Evolutionary conservation across 2,329 filamentous ascomycete genomes (phyloP).

Genomic region (Pseudopyricularia cyperi): DNA sequence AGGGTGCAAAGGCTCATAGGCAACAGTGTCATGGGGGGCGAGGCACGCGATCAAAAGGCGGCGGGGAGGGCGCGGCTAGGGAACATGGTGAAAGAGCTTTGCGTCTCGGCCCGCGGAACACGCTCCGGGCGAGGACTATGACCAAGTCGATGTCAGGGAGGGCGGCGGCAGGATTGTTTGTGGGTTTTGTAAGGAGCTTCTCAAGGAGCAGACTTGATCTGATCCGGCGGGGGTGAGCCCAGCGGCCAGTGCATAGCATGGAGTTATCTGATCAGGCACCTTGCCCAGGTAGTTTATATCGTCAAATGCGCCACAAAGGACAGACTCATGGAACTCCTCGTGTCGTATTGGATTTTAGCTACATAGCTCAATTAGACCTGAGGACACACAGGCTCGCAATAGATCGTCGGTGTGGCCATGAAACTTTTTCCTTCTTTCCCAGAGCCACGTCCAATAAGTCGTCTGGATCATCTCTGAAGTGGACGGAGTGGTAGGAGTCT

Average conservation of each 20-base stretch:
- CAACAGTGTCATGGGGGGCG: background rate
- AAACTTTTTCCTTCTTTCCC: background rate
- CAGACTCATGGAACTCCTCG: background rate
- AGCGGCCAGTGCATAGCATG: background rate
- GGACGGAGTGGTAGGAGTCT: background rate
- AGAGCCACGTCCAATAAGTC: background rate
- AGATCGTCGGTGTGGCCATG: too few species aligned
- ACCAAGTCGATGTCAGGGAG: background rate
- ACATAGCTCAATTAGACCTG: too few species aligned
- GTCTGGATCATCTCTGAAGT: background rate
- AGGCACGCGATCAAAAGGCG: background rate
- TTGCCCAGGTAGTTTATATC: background rate
- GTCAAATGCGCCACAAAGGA: background rate
- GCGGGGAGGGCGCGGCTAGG: background rate
- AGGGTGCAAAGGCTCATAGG: background rate
- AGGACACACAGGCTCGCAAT: too few species aligned
- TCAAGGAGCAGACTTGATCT: background rate
- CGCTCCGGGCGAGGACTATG: constrained; percentile 3
- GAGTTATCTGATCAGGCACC: background rate
- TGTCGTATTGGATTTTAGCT: too few species aligned
- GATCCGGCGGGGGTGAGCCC: background rate
- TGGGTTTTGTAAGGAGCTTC: background rate
- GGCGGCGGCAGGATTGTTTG: background rate
- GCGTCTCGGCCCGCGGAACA: background rate
- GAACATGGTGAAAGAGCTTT: background rate